Conservation (phyloP, 2,329 filamentous ascomycete genomes). For the Albophoma yamanashiensis region DNA sequence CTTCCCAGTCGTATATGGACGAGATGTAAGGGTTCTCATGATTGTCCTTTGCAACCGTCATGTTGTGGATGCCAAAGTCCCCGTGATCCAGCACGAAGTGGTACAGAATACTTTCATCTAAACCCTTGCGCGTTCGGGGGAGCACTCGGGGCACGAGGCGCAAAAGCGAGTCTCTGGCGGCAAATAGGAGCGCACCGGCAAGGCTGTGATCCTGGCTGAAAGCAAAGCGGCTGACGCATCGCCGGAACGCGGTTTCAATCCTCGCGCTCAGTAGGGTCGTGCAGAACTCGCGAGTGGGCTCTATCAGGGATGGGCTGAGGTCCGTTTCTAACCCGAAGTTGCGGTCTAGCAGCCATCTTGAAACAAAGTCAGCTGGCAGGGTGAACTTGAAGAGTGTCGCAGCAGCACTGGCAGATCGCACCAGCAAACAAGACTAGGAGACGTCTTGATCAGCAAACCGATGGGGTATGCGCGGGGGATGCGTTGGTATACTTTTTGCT, state of each 20-base stretch:
- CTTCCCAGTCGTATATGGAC: constrained; percentile 20
- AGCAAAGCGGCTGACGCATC: neutral
- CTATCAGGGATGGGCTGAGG: constrained; percentile 5
- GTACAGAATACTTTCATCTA: constrained; percentile 9
- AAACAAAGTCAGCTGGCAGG: constrained; percentile 6
- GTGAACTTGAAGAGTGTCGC: constrained; percentile 10
- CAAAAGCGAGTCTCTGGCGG: constrained; percentile 15
- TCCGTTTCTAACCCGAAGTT: neutral
- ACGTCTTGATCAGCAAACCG: neutral
- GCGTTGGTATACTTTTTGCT: constrained; percentile 3
- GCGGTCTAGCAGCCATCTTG: constrained; percentile 5
- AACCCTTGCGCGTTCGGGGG: neutral
- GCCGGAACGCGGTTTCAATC: constrained; percentile 16
- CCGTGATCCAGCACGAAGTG: constrained; percentile 22
- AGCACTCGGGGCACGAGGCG: constrained; percentile 13
- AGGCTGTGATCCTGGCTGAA: neutral
- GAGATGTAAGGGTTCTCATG: constrained; percentile 10
- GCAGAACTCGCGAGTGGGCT: constrained; percentile 18
- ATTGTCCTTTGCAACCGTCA: constrained; percentile 5
- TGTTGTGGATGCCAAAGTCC: constrained; percentile 22
- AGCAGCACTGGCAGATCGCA: constrained; percentile 8
- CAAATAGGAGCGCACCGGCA: neutral
- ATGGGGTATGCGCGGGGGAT: neutral
- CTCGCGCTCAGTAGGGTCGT: constrained; percentile 13
- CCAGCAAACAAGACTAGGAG: constrained; percentile 5